Percentiles rank a stretch among this genome's conserved stretches.
Evolutionary conservation across 345 rosid genomes (phyloP).

Genomic region (Xanthoceras sorbifolium): DNA sequence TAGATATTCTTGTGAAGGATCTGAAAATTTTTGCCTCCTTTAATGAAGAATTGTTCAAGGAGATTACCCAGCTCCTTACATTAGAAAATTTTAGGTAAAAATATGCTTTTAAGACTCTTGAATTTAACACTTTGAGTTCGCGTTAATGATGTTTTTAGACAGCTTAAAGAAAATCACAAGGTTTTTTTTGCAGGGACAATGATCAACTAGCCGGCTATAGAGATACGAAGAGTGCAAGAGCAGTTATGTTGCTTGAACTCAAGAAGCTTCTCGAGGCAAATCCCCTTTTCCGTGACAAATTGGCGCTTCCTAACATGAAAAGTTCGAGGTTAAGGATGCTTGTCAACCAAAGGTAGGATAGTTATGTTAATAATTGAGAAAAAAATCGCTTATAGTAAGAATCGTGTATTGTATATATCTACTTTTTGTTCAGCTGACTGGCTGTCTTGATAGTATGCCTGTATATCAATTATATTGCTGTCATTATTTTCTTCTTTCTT

Average conservation of each 20-base stretch:
- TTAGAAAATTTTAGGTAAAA: slow-evolving; percentile 44
- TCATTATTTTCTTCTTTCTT: not conserved
- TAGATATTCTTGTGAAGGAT: slow-evolving; percentile 42
- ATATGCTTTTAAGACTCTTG: not conserved
- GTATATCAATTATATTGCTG: not conserved
- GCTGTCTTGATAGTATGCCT: not conserved
- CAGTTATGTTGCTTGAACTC: slow-evolving; percentile 31
- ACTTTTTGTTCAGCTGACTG: not conserved
- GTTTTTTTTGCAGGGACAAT: slow-evolving; percentile 43
- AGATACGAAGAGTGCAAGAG: slow-evolving; percentile 44
- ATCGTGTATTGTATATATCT: not conserved
- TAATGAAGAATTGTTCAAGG: slow-evolving; percentile 44
- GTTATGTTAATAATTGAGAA: not conserved
- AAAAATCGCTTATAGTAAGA: not conserved
- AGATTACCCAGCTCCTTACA: slow-evolving; percentile 41
- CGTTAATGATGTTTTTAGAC: not conserved
- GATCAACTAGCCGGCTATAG: slow-evolving; percentile 38
- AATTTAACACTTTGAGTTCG: not conserved
- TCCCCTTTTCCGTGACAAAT: slow-evolving; percentile 45
- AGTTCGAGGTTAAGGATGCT: slow-evolving; percentile 36
- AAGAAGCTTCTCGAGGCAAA: slow-evolving; percentile 44
- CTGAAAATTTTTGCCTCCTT: slow-evolving; percentile 38
- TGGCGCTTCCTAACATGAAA: slow-evolving; percentile 38
- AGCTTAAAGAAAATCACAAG: slow-evolving; percentile 13
- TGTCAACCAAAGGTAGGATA: slow-evolving; percentile 42